phyloP scores from a whole-genome alignment of 1,139 yeast genomes.

The Hanseniaspora uvarum region DNA sequence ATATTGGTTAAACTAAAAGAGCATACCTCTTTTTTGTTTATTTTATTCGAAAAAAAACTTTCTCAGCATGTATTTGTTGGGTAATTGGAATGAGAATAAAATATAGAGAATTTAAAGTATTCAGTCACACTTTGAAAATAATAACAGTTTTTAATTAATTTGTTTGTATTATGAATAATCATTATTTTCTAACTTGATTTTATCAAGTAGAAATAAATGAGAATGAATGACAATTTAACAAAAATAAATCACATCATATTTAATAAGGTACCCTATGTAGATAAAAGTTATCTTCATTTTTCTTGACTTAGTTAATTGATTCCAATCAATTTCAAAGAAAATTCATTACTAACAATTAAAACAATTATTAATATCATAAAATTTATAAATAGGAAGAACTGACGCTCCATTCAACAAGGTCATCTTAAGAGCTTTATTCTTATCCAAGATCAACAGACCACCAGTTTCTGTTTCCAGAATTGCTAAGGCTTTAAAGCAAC shows the following conservation, averaged over 20 bases:
- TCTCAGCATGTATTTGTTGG: background rate
- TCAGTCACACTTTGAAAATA: background rate
- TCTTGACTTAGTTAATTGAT: background rate
- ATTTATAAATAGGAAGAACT: constrained; percentile 64
- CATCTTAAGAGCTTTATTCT: constrained; percentile 84
- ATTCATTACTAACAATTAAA: constrained; percentile 15
- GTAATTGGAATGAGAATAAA: background rate
- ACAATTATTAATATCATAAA: background rate
- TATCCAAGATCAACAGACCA: constrained; percentile 98
- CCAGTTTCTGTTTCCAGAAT: constrained; percentile 95
- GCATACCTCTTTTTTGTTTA: constrained; percentile 1
- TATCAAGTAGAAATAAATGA: background rate
- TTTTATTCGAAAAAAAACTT: background rate
- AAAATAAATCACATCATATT: background rate
- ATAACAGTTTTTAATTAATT: background rate
- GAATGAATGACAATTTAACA: background rate
- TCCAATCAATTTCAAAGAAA: background rate
- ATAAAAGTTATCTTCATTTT: background rate
- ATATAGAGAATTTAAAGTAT: background rate
- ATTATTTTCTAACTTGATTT: background rate
- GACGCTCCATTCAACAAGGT: constrained; percentile 98
- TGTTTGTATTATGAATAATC: background rate
- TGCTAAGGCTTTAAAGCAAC: constrained; percentile 67
- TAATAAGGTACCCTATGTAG: background rate
- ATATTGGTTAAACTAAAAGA: background rate